A percentile compares a stretch with the other conserved stretches of the same genome.
These are phyloP conservation scores for Agaricus subrufescens DNA, from an alignment of 768 basidiomycete species.

Conservation along the genomic window DNA sequence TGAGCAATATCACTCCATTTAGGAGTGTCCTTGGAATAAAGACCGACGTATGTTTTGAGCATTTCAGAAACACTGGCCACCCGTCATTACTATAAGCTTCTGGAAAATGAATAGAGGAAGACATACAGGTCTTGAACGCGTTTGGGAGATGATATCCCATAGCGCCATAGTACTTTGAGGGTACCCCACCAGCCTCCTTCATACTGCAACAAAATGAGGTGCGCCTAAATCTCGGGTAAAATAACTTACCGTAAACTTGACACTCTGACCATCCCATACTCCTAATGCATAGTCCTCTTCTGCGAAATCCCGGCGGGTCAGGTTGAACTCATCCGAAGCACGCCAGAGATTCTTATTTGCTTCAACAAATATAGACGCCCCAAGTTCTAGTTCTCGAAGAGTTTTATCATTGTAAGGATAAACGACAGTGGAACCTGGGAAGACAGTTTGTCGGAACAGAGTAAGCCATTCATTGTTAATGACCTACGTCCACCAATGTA, in stretches of 20 bases:
- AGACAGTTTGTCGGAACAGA: background rate
- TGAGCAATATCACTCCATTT: slow-evolving; percentile 60
- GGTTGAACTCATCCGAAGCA: slow-evolving; percentile 76
- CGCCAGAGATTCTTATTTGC: slow-evolving; percentile 68
- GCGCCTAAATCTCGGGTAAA: background rate
- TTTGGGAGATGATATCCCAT: slow-evolving; percentile 59
- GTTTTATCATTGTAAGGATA: slow-evolving; percentile 62
- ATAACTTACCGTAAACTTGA: slow-evolving; percentile 56
- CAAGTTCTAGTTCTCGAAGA: slow-evolving; percentile 70
- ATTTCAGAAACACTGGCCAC: slow-evolving; percentile 49
- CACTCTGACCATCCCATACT: slow-evolving; percentile 80
- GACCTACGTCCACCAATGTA: slow-evolving; percentile 86
- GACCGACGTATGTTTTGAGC: slow-evolving; percentile 42
- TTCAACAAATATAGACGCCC: slow-evolving; percentile 82
- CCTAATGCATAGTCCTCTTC: slow-evolving; percentile 51
- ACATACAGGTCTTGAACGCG: slow-evolving; percentile 52
- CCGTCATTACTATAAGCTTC: background rate
- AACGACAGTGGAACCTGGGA: slow-evolving; percentile 70
- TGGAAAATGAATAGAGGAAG: background rate
- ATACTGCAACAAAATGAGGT: slow-evolving; percentile 27
- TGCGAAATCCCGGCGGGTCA: slow-evolving; percentile 46
- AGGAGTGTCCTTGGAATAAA: slow-evolving; percentile 53
- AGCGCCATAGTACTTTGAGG: slow-evolving; percentile 72
- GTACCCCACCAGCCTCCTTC: slow-evolving; percentile 67
- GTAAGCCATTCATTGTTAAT: slow-evolving; percentile 5